Evolutionary conservation across 768 basidiomycete species (phyloP).

Genomic region (Trametes cinnabarina): DNA sequence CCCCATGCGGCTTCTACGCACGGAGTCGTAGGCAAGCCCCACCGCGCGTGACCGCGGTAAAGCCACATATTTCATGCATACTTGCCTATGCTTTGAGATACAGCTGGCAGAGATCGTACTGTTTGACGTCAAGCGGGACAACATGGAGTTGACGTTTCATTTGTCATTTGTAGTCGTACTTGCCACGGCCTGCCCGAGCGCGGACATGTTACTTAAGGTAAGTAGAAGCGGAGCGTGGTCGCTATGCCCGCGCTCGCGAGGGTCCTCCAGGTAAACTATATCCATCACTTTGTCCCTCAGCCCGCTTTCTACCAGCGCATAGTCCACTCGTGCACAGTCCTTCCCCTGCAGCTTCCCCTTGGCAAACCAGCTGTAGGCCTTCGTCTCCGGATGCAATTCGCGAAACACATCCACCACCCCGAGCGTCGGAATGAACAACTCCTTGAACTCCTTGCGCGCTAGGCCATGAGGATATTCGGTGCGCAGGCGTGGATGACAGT

Average conservation of each 20-base stretch:
- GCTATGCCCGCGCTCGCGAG: slow-evolving; percentile 24
- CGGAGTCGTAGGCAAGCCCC: no score
- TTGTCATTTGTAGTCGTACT: no score
- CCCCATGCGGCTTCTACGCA: no score
- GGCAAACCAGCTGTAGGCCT: slow-evolving; percentile 28
- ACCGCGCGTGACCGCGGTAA: no score
- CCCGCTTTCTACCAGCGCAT: slow-evolving; percentile 22
- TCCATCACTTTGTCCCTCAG: slow-evolving; percentile 18
- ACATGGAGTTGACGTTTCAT: no score
- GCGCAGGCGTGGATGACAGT: slow-evolving; percentile 24
- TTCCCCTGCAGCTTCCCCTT: slow-evolving; percentile 26
- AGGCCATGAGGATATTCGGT: slow-evolving; percentile 26
- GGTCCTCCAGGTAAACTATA: slow-evolving; percentile 24
- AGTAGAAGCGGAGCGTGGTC: slow-evolving; percentile 27
- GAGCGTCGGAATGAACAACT: slow-evolving; percentile 23
- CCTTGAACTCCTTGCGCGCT: slow-evolving; percentile 26
- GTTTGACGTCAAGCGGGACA: no score
- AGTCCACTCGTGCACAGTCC: slow-evolving; percentile 28
- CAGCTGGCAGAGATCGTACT: no score
- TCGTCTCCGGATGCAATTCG: slow-evolving; percentile 17
- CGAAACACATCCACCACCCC: slow-evolving; percentile 26
- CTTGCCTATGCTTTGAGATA: no score
- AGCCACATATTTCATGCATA: no score
- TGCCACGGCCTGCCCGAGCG: background rate
- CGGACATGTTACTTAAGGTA: slow-evolving; percentile 18